A percentile compares a stretch with the other conserved stretches of the same genome.
These are phyloP conservation scores for Aphanomyces invadans DNA, from an alignment of 352 stramenopile species.

Conservation along the genomic window DNA sequence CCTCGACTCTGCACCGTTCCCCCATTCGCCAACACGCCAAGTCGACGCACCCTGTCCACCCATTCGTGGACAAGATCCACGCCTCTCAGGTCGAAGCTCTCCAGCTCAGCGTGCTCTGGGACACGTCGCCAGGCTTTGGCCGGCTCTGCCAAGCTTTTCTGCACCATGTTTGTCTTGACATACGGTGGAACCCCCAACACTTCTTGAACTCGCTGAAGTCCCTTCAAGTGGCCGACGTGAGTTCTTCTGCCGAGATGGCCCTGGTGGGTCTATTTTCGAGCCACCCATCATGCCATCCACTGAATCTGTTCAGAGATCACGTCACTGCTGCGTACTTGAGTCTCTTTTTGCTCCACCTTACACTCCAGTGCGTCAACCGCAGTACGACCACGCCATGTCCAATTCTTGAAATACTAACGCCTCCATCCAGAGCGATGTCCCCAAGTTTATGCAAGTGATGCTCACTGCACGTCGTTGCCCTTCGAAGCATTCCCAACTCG, in stretches of 20 bases:
- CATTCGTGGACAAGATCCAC: neutral
- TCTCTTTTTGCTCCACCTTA: neutral
- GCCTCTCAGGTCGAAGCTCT: neutral
- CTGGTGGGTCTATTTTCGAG: neutral
- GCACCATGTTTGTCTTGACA: neutral
- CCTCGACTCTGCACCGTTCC: neutral
- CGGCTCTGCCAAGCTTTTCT: neutral
- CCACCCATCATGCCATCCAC: neutral
- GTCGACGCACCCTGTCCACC: neutral
- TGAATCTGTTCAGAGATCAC: neutral
- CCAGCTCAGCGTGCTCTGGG: neutral
- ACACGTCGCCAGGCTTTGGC: neutral
- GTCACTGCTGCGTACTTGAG: neutral
- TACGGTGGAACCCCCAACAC: neutral
- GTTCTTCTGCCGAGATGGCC: neutral
- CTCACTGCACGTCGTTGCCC: too few relatives aligned
- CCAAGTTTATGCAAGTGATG: too few relatives aligned
- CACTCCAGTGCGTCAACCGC: neutral
- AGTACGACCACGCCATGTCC: too few relatives aligned
- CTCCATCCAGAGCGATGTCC: neutral
- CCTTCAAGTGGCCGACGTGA: neutral
- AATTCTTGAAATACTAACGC: too few relatives aligned
- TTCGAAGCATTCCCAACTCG: neutral
- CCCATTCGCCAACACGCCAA: too few relatives aligned
- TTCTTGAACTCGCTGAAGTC: neutral